phyloP scores from a whole-genome alignment of 441 rosid genomes.

The Croton setiger region DNA sequence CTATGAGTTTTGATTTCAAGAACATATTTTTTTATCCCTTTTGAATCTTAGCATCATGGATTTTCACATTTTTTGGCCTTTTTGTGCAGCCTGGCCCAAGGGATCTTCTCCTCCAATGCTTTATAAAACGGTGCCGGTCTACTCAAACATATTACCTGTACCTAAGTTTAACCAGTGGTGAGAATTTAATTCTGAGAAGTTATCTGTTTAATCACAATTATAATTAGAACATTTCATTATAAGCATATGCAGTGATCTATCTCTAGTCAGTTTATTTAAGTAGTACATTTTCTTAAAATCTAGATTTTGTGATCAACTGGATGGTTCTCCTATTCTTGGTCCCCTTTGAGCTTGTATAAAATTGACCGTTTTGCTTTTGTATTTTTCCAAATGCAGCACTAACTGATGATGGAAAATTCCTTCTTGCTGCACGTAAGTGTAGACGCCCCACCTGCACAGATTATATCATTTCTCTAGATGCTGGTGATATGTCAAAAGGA shows the following conservation, averaged over 20 bases:
- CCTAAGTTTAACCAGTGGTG: conserved; percentile 75
- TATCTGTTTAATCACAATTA: neutral
- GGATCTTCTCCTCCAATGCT: conserved; percentile 66
- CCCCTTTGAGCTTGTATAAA: neutral
- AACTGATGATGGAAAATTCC: conserved; percentile 87
- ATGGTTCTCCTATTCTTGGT: neutral
- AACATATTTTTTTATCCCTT: conserved; percentile 4
- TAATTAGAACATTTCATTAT: neutral
- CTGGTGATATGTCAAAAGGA: conserved; percentile 70
- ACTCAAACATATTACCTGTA: conserved; percentile 77
- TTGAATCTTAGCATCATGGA: conserved; percentile 7
- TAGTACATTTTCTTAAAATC: neutral
- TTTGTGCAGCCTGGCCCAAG: conserved; percentile 88
- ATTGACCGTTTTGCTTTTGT: conserved; percentile 2
- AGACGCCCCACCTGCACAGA: conserved; percentile 95
- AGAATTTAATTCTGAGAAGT: conserved; percentile 12
- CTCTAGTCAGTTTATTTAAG: neutral
- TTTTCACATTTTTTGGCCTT: conserved; percentile 10
- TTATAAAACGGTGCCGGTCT: conserved; percentile 75
- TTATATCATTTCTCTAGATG: conserved; percentile 73
- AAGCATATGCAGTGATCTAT: no score
- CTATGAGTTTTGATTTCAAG: conserved; percentile 11
- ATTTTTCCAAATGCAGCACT: conserved; percentile 41
- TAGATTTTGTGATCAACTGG: neutral
- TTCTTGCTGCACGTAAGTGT: conserved; percentile 88